Evolutionary conservation across 164 flowering plant species (phyloP).

Genomic region (Nymphaea colorata): DNA sequence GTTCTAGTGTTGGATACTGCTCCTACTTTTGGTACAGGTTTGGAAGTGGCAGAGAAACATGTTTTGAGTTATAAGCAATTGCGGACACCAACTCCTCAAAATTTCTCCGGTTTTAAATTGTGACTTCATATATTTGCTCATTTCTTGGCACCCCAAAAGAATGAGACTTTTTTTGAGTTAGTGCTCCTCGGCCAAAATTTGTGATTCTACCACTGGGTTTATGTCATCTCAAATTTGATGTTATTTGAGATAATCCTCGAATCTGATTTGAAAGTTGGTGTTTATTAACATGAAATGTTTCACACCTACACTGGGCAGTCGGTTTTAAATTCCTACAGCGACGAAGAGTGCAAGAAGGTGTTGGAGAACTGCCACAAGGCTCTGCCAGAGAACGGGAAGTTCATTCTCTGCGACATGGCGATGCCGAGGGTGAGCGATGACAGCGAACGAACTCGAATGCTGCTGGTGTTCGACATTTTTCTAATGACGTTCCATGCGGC

Average conservation of each 20-base stretch:
- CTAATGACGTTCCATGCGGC: slow-evolving; percentile 62
- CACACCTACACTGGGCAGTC: slow-evolving; percentile 25
- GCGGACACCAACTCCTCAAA: no score
- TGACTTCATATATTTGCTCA: no score
- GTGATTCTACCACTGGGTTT: no score
- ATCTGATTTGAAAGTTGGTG: no score
- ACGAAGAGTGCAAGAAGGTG: slow-evolving; percentile 51
- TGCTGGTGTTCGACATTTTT: slow-evolving; percentile 58
- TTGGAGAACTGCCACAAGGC: slow-evolving; percentile 56
- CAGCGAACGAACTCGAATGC: slow-evolving; percentile 55
- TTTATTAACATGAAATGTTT: neutral
- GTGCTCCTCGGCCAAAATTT: no score
- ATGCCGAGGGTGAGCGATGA: slow-evolving; percentile 39
- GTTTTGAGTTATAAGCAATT: no score
- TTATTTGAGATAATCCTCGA: neutral
- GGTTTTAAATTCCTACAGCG: slow-evolving; percentile 65
- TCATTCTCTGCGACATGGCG: slow-evolving; percentile 71
- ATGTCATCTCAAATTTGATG: neutral
- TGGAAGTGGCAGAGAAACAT: no score
- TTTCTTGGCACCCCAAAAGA: neutral
- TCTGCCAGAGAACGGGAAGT: slow-evolving; percentile 52
- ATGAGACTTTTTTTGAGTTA: no score
- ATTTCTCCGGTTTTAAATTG: no score
- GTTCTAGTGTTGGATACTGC: no score
- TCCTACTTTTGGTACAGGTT: no score